These are phyloP conservation scores for Botrytis sinoallii DNA, from an alignment of 2,329 filamentous ascomycete species.

Conservation along the genomic window DNA sequence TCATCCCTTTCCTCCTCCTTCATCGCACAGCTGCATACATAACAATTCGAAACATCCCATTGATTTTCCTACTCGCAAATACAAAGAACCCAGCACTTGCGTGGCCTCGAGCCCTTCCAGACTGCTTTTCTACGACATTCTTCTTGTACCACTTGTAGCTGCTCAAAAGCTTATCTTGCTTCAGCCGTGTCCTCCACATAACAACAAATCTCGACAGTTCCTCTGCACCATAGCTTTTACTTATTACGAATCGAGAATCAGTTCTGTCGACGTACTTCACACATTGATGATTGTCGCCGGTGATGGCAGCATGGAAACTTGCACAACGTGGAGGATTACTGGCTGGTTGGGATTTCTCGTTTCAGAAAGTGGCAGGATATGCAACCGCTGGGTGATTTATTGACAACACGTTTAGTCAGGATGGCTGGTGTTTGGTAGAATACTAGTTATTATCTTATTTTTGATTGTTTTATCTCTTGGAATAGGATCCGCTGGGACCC, in stretches of 20 bases:
- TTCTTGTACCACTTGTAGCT: background rate
- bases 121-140: background rate
- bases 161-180: background rate
- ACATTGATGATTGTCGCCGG: background rate
- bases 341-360: background rate
- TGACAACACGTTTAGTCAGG: background rate
- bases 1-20: too few species aligned
- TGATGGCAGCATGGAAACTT: background rate
- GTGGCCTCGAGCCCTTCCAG: background rate
- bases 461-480: background rate
- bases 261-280: too few species aligned
- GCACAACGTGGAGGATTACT: background rate
- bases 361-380: background rate
- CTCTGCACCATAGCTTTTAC: too few species aligned
- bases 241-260: background rate
- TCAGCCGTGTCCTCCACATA: too few species aligned
- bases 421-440: too few species aligned
- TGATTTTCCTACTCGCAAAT: background rate
- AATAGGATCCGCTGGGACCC: background rate
- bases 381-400: too few species aligned
- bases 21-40: background rate
- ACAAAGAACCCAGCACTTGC: background rate
- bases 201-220: background rate
- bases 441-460: background rate
- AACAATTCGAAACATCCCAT: background rate